Evolutionary conservation across 768 basidiomycete genomes (phyloP).

Genomic region (Auricularia cornea): DNA sequence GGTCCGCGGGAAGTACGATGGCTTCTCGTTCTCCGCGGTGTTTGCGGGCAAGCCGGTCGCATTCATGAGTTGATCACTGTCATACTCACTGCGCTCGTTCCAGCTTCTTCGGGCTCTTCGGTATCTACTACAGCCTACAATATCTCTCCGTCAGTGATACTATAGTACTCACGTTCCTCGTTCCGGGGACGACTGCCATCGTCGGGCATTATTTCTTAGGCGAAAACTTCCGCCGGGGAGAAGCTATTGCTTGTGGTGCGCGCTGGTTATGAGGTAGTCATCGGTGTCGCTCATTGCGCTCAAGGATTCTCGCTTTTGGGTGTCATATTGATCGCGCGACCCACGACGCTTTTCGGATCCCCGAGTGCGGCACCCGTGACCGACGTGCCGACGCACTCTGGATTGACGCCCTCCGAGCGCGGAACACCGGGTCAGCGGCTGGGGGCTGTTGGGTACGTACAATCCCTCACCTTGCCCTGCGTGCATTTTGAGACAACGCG

Average conservation of each 20-base stretch:
- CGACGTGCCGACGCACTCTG: neutral
- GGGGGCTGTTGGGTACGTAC: conserved; percentile 47
- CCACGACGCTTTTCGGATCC: conserved; percentile 59
- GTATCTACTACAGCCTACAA: conserved; percentile 61
- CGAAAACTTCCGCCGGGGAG: conserved; percentile 47
- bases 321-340: conserved; percentile 75
- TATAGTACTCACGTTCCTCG: conserved; percentile 66
- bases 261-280: neutral
- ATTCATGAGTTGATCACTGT: neutral
- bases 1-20: conserved; percentile 63
- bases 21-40: conserved; percentile 49
- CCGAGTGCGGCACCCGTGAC: conserved; percentile 1
- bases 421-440: conserved; percentile 35
- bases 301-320: conserved; percentile 39
- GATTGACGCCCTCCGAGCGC: conserved; percentile 1
- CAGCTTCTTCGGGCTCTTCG: conserved; percentile 66
- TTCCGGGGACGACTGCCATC: conserved; percentile 56
- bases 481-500: neutral
- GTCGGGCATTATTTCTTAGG: conserved; percentile 53
- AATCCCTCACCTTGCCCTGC: neutral
- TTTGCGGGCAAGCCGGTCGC: conserved; percentile 43
- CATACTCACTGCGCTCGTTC: neutral
- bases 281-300: neutral
- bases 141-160: conserved; percentile 75
- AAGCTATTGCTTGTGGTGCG: conserved; percentile 48